These are phyloP conservation scores for Chenopodium quinoa DNA, from an alignment of 148 eudicot genomes.

Conservation along the genomic window DNA sequence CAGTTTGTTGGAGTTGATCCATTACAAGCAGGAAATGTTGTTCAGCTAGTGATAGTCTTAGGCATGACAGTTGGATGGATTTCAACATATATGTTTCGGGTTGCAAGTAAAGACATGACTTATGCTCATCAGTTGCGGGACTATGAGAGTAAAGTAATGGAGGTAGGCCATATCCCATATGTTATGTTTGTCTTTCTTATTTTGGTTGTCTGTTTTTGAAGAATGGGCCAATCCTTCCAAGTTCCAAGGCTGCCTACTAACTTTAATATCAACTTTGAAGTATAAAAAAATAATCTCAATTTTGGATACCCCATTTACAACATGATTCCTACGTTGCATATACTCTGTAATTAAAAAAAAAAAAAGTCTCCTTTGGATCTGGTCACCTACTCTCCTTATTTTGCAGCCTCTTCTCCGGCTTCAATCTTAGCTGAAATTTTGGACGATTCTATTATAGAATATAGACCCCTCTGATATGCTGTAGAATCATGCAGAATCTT, in stretches of 20 bases:
- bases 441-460: not conserved
- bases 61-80: constrained; percentile 98
- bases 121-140: constrained; percentile 92
- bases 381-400: not conserved
- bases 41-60: constrained; percentile 81
- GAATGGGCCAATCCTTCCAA: not conserved
- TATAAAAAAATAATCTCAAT: too few species aligned
- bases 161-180: constrained; percentile 40
- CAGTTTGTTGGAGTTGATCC: constrained; percentile 93
- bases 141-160: constrained; percentile 92
- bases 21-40: constrained; percentile 89
- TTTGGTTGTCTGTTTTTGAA: not conserved
- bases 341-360: too few species aligned
- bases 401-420: not conserved
- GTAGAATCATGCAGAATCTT: too few species aligned
- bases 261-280: not conserved
- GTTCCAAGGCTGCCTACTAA: not conserved
- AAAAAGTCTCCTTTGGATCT: not conserved
- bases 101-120: constrained; percentile 97
- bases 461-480: not conserved
- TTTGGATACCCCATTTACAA: not conserved
- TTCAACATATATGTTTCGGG: constrained; percentile 85
- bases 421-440: not conserved
- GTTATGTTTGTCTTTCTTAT: not conserved
- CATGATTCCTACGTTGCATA: not conserved